Percentiles rank a stretch among this genome's conserved stretches.
These are phyloP conservation scores for Pseudognaphalium luteoalbum DNA, from an alignment of 129 eudicot species.

Conservation along the genomic window DNA sequence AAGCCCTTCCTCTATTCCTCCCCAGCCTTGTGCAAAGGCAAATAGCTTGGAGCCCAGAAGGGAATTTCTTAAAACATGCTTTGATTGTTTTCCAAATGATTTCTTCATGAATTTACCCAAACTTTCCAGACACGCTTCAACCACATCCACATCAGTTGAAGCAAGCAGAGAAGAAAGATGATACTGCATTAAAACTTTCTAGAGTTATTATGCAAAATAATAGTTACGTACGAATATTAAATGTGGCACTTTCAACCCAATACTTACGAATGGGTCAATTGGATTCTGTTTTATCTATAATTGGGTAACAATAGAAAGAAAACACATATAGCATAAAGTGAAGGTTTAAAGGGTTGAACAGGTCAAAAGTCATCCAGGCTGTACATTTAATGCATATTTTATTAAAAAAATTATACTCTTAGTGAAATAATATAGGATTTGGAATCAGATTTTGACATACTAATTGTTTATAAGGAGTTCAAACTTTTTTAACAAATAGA, in stretches of 20 bases:
- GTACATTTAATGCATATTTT: no score
- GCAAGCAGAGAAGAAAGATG: slow-evolving; percentile 78
- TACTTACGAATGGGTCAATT: not conserved
- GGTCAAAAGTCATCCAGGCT: no score
- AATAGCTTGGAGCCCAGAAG: slow-evolving; percentile 57
- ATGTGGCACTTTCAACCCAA: not conserved
- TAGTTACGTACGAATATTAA: not conserved
- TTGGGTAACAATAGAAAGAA: no score
- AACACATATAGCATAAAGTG: not conserved
- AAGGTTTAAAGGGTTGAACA: no score
- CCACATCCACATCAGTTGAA: slow-evolving; percentile 64
- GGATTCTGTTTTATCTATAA: no score
- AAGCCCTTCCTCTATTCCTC: slow-evolving; percentile 74
- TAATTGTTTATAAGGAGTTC: no score
- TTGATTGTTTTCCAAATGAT: slow-evolving; percentile 39
- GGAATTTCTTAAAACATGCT: slow-evolving; percentile 53
- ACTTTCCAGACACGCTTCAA: slow-evolving; percentile 73
- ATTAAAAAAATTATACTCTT: no score
- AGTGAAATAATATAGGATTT: no score
- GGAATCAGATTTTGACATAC: no score
- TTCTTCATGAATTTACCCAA: slow-evolving; percentile 60
- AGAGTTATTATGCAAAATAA: not conserved
- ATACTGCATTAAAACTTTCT: slow-evolving; percentile 47
- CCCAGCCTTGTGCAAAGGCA: slow-evolving; percentile 86
- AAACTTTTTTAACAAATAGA: no score